Evolutionary conservation across 164 flowering plant genomes (phyloP), one percentile per base, ranked within the genome.

Genomic region (Vitis riparia): DNA sequence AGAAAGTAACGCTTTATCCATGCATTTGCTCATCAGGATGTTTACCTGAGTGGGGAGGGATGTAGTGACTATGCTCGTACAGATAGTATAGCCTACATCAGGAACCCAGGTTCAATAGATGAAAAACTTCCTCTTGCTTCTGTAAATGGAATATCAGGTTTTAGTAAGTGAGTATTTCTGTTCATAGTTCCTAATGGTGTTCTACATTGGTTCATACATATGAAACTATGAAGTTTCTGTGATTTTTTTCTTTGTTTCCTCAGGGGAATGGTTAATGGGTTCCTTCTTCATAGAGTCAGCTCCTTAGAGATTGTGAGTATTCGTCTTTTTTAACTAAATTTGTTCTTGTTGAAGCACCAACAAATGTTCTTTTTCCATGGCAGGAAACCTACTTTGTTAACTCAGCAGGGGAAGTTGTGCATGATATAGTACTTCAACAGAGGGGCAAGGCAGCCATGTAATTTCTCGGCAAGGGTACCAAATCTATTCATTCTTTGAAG

Each of bases 251-350:
- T 23, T 23, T 44, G 16, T 0, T 51, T 67, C 50, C 55, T 48
- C 84, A 85, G 88, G 51, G 81, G 79, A 67, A 68, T 74, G 70
- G 62, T 55, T 55, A 37, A 83, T 71, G 92, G 89, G 16, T 88
- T 91, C 67, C 81, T 91, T 73, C 85, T 88, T 62, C 91, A 88
- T 47, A 76, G 82, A 71, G 84, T 88, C 68, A 82, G 83, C 75
- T 66, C 83, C 23, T 62, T 86, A 50, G 89, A 89, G 70, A 75
- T 88, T 75, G 97, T 91, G 70, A 51, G 91, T 82, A 52, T 68
- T 37, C 6, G 16, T 52, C 30, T 27, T 68, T 75, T 15, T 30
- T 37, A 0, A 37, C 7, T 5, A 3, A 1, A 9, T 16, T n/a
- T 11, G 1, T 47, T 68, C 15, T 23, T 73, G 29, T 14, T 29